Base-by-base conservation (phyloP, 2,329 filamentous ascomycete species). In the Ophiostoma montium region DNA sequence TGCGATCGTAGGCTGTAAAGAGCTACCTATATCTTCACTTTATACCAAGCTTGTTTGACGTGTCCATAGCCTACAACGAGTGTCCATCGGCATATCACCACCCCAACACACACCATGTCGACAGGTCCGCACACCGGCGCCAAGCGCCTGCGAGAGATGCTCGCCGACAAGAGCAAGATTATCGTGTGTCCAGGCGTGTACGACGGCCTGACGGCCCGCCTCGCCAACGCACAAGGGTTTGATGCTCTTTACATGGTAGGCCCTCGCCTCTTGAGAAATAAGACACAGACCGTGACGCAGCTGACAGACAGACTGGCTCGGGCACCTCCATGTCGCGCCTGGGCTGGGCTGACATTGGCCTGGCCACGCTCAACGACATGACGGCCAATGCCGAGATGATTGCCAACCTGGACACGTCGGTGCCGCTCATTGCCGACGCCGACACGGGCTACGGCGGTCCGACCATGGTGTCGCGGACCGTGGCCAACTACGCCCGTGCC, bases 101-200 rank as follows among this genome's bases (percentile, higher is more conserved):
- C 23, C 8, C 23, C 23, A 27, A 27, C 8, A n/a, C n/a, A n/a
- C 23, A 27, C 4, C 23, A 27, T 27, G 23, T 27, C 23, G 23
- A 27, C 23, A 27, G 23, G 23, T 8, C 23, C 23, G 23, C 23
- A 27, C 35, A 36, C 18, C 46, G 46, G 35, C 31, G 27, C 16
- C 12, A 42, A 39, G 18, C 18, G 15, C 36, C 38, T 49, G 3
- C 47, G 47, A n/a, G 16, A 35, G 32, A 49, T 49, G 47, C 32
- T 73, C 13, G 57, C 60, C 1, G 62, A 68, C 16, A 56, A 61
- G 13, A 58, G 63, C 30, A 62, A 66, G 44, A 63, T 72, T 41
- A 57, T 84, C 35, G 69, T 81, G 3, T 78, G 74, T 47, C 80
- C 79, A 0, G 80, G 80, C 31, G 79, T 84, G 2, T 82, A 82